Base-by-base conservation (phyloP, 2,329 filamentous ascomycete species). In the Dichotomopilus funicola region DNA sequence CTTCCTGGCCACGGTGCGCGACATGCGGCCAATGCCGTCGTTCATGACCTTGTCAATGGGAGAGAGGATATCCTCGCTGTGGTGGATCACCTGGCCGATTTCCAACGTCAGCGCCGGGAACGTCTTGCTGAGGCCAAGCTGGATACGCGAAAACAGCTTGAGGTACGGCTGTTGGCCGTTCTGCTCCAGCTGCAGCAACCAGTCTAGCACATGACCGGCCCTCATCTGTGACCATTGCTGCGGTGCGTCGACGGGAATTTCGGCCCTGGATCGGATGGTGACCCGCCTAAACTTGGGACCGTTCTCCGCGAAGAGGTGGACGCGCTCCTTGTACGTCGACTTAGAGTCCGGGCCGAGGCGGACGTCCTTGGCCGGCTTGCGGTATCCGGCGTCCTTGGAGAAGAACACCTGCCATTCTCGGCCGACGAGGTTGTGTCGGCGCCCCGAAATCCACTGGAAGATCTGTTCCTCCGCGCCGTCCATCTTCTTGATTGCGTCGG, bases 1-100 rank as follows among this genome's bases (percentile, higher is more conserved):
- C 43, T 72, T 71, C 1, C 69, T 66, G 0, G 81, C 83, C 2
- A 88, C 76, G 1, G 73, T 77, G 4, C 74, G 72, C 0, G 88
- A 91, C 61, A 91, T 85, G 2, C 71, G 71, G 0, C 77, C 81
- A 45, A 88, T 86, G 0, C 88, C 83, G 53, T 87, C 83, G 46
- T 85, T 86, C 82, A 87, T 86, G 0, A 79, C 74, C 6, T 75
- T 70, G 0, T 64, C 61, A 1, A 57, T 66, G 0, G 70, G 70
- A 0, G 77, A 78, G 0, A 66, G 43, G 2, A 80, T 61, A 59
- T 80, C 75, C 0, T 61, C 4, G 4, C 58, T 4, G 6, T 60
- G 62, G 37, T 74, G 67, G 19, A 60, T 62, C 40, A 86, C 80
- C 54, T 84, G 76, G 0, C 68, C 31, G 0, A 63, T 66, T 6